Base-by-base conservation (phyloP, 140 eudicot species). In the Stevia rebaudiana region DNA sequence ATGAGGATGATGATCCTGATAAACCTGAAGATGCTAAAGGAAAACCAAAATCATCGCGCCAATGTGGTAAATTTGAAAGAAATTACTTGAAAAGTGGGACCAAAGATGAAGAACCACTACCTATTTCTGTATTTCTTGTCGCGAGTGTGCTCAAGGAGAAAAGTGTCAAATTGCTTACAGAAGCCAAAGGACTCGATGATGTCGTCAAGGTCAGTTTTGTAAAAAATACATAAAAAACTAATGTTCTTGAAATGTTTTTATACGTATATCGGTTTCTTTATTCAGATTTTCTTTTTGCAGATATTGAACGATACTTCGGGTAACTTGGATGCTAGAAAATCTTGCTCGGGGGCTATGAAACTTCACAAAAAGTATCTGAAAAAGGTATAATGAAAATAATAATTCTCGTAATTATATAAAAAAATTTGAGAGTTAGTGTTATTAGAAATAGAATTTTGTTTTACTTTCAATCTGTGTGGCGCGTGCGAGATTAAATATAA, bases 171-270 rank as follows among this genome's bases (percentile, higher is more conserved):
- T 73, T 92, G 75, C 80, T 87, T 23, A 81, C 91, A 19, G 95
- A 91, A 78, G 96, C 98, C 78, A 84, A 89, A 23, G 98, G 98
- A 53, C 84, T 92, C 4, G 98, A 92, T 44, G 98, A 92, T 68
- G 94, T 92, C 54, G 84, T 88, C 50, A 87, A 92, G 98, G 98
- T 92, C 67, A 74, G 81, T 11, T 16, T 9, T 44, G 0, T 17
- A 11, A 1, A 5, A 33, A 7, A 24, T 0, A 8, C 21, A 7
- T 17, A 11, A 30, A 24, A 12, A 16, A 43, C 42, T 44, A 56
- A 1, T 11, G 31, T 25, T 24, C 0, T 12, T 11, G 3, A 46
- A 66, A 44, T 4, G 37, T 47, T 16, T 73, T 40, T 15, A 21
- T 33, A 73, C 43, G 12, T 4, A 21, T 11, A 30, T 55, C 6